Percentiles rank a stretch among this genome's conserved stretches.
Evolutionary conservation across 768 basidiomycete species (phyloP).

Genomic region (Leccinum incarnatum): DNA sequence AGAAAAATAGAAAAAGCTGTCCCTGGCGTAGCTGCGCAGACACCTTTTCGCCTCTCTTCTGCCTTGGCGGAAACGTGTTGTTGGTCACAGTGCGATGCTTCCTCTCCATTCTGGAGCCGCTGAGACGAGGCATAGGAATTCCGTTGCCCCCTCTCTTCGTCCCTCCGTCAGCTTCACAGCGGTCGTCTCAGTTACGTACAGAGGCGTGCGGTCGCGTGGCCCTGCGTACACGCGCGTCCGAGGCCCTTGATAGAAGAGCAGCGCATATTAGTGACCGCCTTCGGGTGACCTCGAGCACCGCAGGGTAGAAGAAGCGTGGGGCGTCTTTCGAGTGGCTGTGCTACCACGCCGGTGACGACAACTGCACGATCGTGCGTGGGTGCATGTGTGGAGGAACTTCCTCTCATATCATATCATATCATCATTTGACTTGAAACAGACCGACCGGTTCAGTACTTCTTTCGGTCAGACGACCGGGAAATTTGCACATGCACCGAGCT

Average conservation of each 20-base stretch:
- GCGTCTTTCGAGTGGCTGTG: not conserved
- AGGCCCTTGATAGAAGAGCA: conserved; percentile 7
- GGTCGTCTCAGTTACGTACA: conserved; percentile 8
- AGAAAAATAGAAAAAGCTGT: not conserved
- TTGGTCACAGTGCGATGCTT: conserved; percentile 8
- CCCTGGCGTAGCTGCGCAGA: conserved; percentile 7
- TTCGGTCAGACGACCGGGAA: conserved; percentile 1
- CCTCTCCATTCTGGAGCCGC: conserved; percentile 12
- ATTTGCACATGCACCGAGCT: not conserved
- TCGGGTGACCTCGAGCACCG: conserved; percentile 3
- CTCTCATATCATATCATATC: conserved; percentile 5
- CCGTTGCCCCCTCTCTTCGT: not conserved
- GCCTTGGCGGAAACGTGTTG: conserved; percentile 22
- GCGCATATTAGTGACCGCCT: not conserved
- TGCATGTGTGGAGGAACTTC: not conserved
- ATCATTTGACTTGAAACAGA: not conserved
- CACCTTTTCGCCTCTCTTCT: not conserved
- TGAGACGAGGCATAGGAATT: conserved; percentile 4
- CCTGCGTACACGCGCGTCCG: conserved; percentile 7
- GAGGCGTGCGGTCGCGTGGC: conserved; percentile 6
- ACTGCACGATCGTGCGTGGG: not conserved
- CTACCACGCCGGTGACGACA: not conserved
- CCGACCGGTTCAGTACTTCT: not conserved
- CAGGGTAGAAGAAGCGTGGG: conserved; percentile 6
- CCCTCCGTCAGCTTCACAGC: not conserved